These are phyloP conservation scores for Phytopythium vexans DNA, from an alignment of 352 stramenopile species.

Conservation along the genomic window DNA sequence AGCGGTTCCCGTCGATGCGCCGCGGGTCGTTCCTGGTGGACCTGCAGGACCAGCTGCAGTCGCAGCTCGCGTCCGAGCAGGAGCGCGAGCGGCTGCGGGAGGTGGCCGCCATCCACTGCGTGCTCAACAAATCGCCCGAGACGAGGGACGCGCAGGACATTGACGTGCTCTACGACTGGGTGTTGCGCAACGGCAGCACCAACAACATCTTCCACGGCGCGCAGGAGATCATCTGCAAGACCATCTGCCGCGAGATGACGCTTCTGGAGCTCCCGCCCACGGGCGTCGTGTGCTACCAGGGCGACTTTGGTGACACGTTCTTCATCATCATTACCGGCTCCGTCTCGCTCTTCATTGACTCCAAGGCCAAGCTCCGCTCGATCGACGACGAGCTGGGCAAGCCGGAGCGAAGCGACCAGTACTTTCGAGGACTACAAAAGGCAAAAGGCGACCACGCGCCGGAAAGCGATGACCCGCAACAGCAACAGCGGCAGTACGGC, in stretches of 20 bases:
- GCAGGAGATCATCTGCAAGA: constrained; percentile 87
- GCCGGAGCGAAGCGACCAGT: neutral
- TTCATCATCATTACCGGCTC: constrained; percentile 75
- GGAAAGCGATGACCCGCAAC: constrained; percentile 18
- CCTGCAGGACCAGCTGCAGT: constrained; percentile 56
- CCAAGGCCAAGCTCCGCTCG: constrained; percentile 38
- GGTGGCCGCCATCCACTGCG: constrained; percentile 47
- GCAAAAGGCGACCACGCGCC: constrained; percentile 3
- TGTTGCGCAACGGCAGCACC: constrained; percentile 76
- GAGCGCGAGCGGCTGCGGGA: constrained; percentile 45
- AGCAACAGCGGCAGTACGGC: constrained; percentile 35
- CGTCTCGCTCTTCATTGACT: constrained; percentile 74
- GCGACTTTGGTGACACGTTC: constrained; percentile 81
- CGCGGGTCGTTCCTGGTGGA: constrained; percentile 47
- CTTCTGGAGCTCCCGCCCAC: constrained; percentile 57
- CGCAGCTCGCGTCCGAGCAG: constrained; percentile 34
- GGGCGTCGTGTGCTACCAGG: constrained; percentile 76
- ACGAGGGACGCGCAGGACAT: constrained; percentile 50
- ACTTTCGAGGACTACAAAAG: constrained; percentile 3
- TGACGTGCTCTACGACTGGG: constrained; percentile 76
- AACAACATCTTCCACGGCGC: constrained; percentile 80
- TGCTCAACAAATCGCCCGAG: constrained; percentile 45
- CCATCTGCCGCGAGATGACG: constrained; percentile 86
- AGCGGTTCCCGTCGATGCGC: constrained; percentile 26
- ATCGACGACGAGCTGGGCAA: constrained; percentile 16